Conservation (phyloP, 768 basidiomycete species). For the Lanmaoa rubissima region DNA sequence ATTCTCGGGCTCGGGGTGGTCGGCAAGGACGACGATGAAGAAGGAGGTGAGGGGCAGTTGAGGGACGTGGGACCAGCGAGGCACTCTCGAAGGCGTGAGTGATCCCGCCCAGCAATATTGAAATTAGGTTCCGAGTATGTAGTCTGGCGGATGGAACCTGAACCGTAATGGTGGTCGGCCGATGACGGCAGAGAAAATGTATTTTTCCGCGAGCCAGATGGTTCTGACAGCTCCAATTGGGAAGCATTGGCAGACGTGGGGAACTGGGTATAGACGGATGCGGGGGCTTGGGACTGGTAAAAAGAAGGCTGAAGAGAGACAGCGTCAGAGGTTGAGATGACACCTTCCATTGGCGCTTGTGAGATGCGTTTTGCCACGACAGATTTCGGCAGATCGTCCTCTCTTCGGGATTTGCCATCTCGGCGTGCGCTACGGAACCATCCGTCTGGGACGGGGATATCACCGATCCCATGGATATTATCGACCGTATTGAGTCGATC, state of each 20-base stretch:
- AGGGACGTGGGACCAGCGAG: slow-evolving; percentile 22
- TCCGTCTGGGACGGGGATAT: slow-evolving; percentile 67
- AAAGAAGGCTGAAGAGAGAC: slow-evolving; percentile 19
- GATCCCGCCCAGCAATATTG: slow-evolving; percentile 15
- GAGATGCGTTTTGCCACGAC: slow-evolving; percentile 40
- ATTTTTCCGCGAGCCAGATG: slow-evolving; percentile 21
- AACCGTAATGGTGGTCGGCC: slow-evolving; percentile 22
- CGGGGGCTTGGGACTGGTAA: slow-evolving; percentile 21
- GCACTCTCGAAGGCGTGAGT: slow-evolving; percentile 23
- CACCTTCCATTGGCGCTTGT: slow-evolving; percentile 32
- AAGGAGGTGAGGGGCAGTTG: slow-evolving; percentile 32
- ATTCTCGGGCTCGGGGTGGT: slow-evolving; percentile 36
- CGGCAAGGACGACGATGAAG: slow-evolving; percentile 40
- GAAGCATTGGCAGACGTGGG: slow-evolving; percentile 31
- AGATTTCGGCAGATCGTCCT: slow-evolving; percentile 45
- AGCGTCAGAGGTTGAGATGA: slow-evolving; percentile 21
- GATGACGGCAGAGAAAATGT: slow-evolving; percentile 33
- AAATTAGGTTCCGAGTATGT: slow-evolving; percentile 35
- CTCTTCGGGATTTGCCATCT: slow-evolving; percentile 48
- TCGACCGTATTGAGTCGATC: slow-evolving; percentile 72
- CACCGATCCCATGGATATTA: slow-evolving; percentile 62
- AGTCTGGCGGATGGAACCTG: slow-evolving; percentile 26
- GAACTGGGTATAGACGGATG: slow-evolving; percentile 31
- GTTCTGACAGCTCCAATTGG: slow-evolving; percentile 27
- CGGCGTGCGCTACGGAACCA: slow-evolving; percentile 78